Conservation (phyloP, 805 yeast genomes). For the Saturnispora halmiae region DNA sequence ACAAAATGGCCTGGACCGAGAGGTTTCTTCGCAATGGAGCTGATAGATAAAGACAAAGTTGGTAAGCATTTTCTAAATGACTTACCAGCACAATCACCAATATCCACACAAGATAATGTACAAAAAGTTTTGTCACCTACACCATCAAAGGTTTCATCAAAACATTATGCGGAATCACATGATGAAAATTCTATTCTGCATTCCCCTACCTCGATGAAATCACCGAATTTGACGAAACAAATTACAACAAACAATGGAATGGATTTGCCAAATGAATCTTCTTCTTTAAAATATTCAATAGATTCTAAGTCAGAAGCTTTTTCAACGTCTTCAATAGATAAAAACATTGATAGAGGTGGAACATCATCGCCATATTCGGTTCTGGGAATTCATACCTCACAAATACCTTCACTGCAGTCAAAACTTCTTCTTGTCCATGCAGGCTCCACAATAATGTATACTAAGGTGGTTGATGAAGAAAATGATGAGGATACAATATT, state of each 20-base stretch:
- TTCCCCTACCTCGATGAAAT: constrained; percentile 3
- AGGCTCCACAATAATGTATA: constrained; percentile 25
- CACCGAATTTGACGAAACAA: neutral
- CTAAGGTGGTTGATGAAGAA: constrained; percentile 18
- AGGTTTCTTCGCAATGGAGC: constrained; percentile 21
- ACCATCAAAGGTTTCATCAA: constrained; percentile 1
- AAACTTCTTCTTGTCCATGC: constrained; percentile 26
- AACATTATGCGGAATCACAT: neutral
- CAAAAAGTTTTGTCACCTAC: constrained; percentile 1
- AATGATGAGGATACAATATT: constrained; percentile 13
- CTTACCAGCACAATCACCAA: too few species aligned
- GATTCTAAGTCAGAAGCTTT: neutral
- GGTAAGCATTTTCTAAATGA: constrained; percentile 6
- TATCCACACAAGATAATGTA: neutral
- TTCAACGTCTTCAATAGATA: constrained; percentile 1
- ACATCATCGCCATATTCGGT: constrained; percentile 7
- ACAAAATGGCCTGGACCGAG: constrained; percentile 27
- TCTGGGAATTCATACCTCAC: constrained; percentile 4
- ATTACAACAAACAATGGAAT: too few species aligned
- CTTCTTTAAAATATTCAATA: too few species aligned
- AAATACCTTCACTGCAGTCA: constrained; percentile 10
- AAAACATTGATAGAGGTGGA: neutral
- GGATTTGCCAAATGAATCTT: too few species aligned
- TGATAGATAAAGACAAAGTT: constrained; percentile 17
- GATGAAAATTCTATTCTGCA: neutral